A percentile compares a stretch with the other conserved stretches of the same genome.
Conservation (phyloP, 192 early-diverging fungal species). For the Coemansia sp. region DNA sequence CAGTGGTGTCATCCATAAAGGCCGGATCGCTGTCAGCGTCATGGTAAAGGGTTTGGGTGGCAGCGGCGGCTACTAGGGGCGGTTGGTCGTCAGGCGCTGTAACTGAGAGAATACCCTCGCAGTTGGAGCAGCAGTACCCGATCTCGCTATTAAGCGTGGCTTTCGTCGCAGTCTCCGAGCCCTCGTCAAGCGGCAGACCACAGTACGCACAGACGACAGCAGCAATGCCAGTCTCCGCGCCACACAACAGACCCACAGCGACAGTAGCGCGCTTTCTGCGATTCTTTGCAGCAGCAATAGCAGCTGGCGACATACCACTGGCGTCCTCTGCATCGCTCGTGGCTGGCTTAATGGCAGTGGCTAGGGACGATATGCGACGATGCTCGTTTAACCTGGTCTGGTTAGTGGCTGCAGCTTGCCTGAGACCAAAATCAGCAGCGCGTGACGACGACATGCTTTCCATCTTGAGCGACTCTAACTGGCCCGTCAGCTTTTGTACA, state of each 20-base stretch:
- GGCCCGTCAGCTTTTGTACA: conserved; percentile 42
- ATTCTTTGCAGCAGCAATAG: conserved; percentile 11
- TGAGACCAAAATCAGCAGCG: conserved; percentile 19
- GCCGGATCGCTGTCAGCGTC: conserved; percentile 1
- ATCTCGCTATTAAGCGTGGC: conserved; percentile 46
- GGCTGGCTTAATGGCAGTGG: neutral
- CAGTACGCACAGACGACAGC: conserved; percentile 45
- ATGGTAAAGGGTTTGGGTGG: neutral
- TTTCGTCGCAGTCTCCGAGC: conserved; percentile 27
- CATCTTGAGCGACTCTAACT: conserved; percentile 50
- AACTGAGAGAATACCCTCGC: conserved; percentile 40
- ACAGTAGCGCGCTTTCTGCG: conserved; percentile 43
- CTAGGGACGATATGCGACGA: conserved; percentile 10
- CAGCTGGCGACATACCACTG: conserved; percentile 5
- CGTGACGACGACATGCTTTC: conserved; percentile 31
- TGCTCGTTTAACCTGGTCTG: conserved; percentile 2
- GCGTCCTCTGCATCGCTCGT: conserved; percentile 5
- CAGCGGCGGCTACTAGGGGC: neutral
- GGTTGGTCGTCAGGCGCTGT: conserved; percentile 1
- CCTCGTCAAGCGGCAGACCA: conserved; percentile 37
- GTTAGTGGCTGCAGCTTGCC: neutral
- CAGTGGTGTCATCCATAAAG: neutral
- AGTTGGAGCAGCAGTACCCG: conserved; percentile 55
- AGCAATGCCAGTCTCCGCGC: conserved; percentile 6
- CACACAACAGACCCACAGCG: conserved; percentile 26